Conservation (phyloP, 495 filamentous ascomycete genomes). For the Usnea hakonensis region DNA sequence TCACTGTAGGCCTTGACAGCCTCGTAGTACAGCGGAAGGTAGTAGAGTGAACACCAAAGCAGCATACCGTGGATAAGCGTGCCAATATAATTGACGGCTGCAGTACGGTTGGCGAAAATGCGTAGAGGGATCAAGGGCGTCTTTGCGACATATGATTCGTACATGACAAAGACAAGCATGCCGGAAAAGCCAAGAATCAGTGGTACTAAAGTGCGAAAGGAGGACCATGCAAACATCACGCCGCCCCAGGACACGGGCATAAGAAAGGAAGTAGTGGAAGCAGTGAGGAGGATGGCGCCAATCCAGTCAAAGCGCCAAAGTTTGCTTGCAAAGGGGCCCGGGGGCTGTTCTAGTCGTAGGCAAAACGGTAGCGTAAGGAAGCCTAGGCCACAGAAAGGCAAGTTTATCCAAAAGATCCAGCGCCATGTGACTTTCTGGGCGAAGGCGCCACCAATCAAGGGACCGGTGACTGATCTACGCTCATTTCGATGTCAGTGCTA, state of each 20-base stretch:
- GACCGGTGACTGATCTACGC: conserved; percentile 22
- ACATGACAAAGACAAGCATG: conserved; percentile 39
- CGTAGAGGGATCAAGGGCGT: conserved; percentile 37
- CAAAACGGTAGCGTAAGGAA: conserved; percentile 23
- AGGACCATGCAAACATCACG: conserved; percentile 40
- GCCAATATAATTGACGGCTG: conserved; percentile 36
- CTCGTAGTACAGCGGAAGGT: conserved; percentile 46
- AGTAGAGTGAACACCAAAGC: conserved; percentile 41
- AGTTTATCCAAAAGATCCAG: conserved; percentile 37
- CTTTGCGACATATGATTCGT: conserved; percentile 35
- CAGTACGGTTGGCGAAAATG: conserved; percentile 44
- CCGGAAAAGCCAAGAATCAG: conserved; percentile 43
- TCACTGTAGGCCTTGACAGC: conserved; percentile 43
- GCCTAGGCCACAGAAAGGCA: conserved; percentile 23
- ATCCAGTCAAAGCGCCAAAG: conserved; percentile 23
- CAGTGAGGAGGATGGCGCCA: conserved; percentile 33
- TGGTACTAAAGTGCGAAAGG: conserved; percentile 46
- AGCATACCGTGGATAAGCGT: conserved; percentile 45
- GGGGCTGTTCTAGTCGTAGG: conserved; percentile 10
- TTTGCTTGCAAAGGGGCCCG: conserved; percentile 18
- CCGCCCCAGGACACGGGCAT: conserved; percentile 48
- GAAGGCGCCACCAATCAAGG: conserved; percentile 40
- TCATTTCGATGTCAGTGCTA: too few species aligned
- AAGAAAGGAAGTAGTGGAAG: conserved; percentile 37
- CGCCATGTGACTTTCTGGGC: conserved; percentile 26